A percentile compares a stretch with the other conserved stretches of the same genome.
Conservation (phyloP, 2,329 filamentous ascomycete genomes). For the Cladophialophora yegresii region DNA sequence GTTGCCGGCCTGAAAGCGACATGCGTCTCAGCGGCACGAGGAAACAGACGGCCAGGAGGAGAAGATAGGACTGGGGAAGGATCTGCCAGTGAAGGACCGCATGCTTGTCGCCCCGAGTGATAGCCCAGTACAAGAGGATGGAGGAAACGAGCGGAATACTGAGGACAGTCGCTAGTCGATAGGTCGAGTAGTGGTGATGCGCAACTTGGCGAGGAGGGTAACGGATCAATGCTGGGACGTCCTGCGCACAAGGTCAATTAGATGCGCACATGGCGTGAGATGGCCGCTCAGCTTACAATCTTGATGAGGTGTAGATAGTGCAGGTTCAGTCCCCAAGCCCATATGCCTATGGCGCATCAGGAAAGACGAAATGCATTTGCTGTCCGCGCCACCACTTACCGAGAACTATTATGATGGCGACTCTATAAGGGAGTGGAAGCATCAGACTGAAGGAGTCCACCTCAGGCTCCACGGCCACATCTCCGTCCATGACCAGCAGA, state of each 20-base stretch:
- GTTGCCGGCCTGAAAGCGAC: conserved; percentile 69
- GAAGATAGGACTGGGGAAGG: conserved; percentile 80
- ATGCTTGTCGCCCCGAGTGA: conserved; percentile 69
- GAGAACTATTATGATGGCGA: conserved; percentile 80
- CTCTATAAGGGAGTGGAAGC: conserved; percentile 85
- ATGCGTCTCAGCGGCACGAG: conserved; percentile 69
- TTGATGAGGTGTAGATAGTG: conserved; percentile 77
- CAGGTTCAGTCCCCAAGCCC: conserved; percentile 92
- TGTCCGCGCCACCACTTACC: conserved; percentile 56
- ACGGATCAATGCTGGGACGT: conserved; percentile 81
- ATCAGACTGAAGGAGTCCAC: conserved; percentile 83
- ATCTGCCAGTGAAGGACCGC: conserved; percentile 78
- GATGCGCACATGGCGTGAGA: neutral
- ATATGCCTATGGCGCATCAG: conserved; percentile 65
- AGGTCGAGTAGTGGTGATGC: conserved; percentile 77
- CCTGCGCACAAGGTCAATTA: conserved; percentile 48
- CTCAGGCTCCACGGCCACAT: conserved; percentile 39
- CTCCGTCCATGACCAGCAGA: conserved; percentile 34
- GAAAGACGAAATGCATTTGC: neutral
- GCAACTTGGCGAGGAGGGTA: conserved; percentile 75
- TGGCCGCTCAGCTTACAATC: conserved; percentile 59
- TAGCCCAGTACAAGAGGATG: conserved; percentile 77
- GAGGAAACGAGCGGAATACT: conserved; percentile 70
- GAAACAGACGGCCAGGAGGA: conserved; percentile 70
- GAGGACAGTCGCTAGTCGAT: conserved; percentile 78